Evolutionary conservation across 129 eudicot species (phyloP).

Genomic region (Centella asiatica): DNA sequence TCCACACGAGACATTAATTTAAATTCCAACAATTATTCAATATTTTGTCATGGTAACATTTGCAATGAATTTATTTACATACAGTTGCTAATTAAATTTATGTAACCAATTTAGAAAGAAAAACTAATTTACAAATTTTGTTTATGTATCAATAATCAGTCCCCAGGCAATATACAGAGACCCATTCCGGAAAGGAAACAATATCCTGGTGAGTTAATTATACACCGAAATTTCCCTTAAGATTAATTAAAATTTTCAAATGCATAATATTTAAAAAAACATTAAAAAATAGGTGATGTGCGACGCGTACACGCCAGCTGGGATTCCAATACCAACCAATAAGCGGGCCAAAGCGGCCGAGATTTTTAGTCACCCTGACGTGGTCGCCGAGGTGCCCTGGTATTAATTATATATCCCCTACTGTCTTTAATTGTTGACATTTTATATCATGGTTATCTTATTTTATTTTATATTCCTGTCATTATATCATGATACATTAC

Average conservation of each 20-base stretch:
- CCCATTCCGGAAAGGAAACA: conserved; percentile 21
- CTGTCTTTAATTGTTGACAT: background rate
- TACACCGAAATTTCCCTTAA: background rate
- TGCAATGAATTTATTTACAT: no score
- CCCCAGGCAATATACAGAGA: conserved; percentile 21
- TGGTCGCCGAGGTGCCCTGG: conserved; percentile 14
- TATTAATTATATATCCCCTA: background rate
- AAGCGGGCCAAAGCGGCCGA: conserved; percentile 17
- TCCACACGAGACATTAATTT: no score
- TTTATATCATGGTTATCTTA: background rate
- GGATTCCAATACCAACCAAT: conserved; percentile 22
- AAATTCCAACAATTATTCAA: no score
- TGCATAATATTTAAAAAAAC: background rate
- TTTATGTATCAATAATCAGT: background rate
- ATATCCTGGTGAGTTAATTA: conserved; percentile 10
- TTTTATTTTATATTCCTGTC: background rate
- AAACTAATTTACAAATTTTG: background rate
- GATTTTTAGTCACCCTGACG: conserved; percentile 15
- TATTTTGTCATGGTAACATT: no score
- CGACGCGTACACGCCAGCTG: conserved; percentile 20
- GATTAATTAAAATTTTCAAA: background rate
- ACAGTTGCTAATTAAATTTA: background rate
- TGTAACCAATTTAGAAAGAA: background rate
- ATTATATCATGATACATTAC: background rate
- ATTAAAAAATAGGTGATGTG: conserved; percentile 14